Base-by-base conservation (phyloP, 257 asterid genomes). In the Paulownia fortunei region DNA sequence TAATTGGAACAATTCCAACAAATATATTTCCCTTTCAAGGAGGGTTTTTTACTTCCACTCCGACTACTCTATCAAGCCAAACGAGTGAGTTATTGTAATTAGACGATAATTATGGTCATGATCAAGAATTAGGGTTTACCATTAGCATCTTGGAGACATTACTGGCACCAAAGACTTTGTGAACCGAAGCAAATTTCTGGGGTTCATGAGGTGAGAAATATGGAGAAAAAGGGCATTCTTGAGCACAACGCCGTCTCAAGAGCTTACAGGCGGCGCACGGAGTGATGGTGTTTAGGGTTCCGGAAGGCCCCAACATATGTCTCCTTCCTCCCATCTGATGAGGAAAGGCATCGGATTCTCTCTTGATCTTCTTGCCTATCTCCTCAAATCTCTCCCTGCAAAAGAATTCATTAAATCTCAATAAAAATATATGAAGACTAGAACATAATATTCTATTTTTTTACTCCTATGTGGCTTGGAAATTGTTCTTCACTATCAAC, bases 251-350 rank as follows among this genome's bases (percentile, higher is more conserved):
- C 3, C 98, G 88, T 71, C 97, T 77, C 86, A 94, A 67, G 19
- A 94, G 95, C 82, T 94, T 94, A 72, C 98, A 94, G 60, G 97
- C 98, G 24, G 98, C 98, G 59, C 98, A 94, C 1, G 98, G 98
- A 0, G 97, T 94, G 30, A 86, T 64, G 16, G 95, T 92, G 85
- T 94, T 92, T 73, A 90, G 83, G 62, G 81, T 65, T 59, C 83
- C 85, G 69, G 85, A 47, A 74, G 72, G 67, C 66, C 83, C 86
- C 80, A 80, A 54, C 80, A 78, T 72, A 39, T 83, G 76, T 71
- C 88, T 81, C 37, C 87, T 81, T 82, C 86, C 91, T 84, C 83
- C 91, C 80, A 74, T 49, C 47, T 83, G 82, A 34, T 63, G 66
- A 12, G 55, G 80, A 36, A 26, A 86, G 8, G 62, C 95, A 84